Evolutionary conservation across 768 basidiomycete genomes (phyloP), one percentile per base, ranked within the genome.

Genomic region (Dacryopinax primogenitus): DNA sequence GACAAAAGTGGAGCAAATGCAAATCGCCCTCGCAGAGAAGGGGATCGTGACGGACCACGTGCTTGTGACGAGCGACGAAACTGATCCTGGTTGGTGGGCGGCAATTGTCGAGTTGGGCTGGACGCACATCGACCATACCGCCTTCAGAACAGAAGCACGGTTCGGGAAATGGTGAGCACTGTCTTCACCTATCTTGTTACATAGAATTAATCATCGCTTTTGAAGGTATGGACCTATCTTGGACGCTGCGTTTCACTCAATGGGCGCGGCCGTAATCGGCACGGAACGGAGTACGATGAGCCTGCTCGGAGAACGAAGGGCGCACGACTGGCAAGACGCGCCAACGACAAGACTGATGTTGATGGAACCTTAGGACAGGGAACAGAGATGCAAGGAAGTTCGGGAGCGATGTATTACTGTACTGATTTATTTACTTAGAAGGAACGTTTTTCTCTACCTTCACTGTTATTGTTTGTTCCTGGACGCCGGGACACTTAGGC

Each of bases 141-240:
- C 36, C 4, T 63, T 64, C 36, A 36, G 33, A 21, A 64, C 63
- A 1, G 18, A n/a, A n/a, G 36, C 44, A 34, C 39, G 39, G 26
- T 39, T 33, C n/a, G 32, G 62, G 18, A 32, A 21, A 18, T 66
- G 21, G 23, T 44, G 41, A 7, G 41, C n/a, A n/a, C n/a, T n/a
- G n/a, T n/a, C n/a, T n/a, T n/a, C n/a, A n/a, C n/a, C n/a, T n/a
- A n/a, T n/a, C n/a, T n/a, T n/a, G n/a, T n/a, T n/a, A n/a, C n/a
- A n/a, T n/a, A n/a, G n/a, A n/a, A n/a, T n/a, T n/a, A n/a, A n/a
- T n/a, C n/a, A n/a, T n/a, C n/a, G n/a, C n/a, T n/a, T n/a, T n/a
- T n/a, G n/a, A n/a, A 86, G 86, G 86, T 85, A 87, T 72, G 85
- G 86, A 13, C 75, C 86, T n/a, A 74, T 90, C 62, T 79, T 89